Conservation (phyloP, 2,329 filamentous ascomycete species). For the Clonostachys sp. region DNA sequence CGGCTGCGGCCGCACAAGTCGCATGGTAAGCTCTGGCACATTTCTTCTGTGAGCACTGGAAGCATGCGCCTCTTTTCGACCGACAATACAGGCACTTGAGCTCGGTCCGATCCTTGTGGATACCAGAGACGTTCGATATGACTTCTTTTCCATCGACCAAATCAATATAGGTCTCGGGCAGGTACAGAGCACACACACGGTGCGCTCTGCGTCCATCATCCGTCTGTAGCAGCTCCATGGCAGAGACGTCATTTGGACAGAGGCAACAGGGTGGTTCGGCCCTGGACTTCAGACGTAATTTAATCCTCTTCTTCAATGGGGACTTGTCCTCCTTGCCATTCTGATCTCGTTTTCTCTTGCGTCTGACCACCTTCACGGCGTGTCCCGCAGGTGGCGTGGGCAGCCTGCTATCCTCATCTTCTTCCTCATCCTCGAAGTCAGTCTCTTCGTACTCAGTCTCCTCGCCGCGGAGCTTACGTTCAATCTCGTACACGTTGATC, state of each 20-base stretch:
- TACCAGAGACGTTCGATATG: slow-evolving; percentile 73
- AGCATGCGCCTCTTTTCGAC: slow-evolving; percentile 90
- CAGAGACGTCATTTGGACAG: slow-evolving; percentile 85
- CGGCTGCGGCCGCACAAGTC: slow-evolving; percentile 87
- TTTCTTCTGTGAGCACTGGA: slow-evolving; percentile 94
- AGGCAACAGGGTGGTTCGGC: slow-evolving; percentile 80
- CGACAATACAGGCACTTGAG: slow-evolving; percentile 95
- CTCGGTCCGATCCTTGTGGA: slow-evolving; percentile 82
- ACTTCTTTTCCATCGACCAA: slow-evolving; percentile 65
- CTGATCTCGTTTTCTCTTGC: slow-evolving; percentile 53
- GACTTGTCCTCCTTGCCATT: slow-evolving; percentile 33
- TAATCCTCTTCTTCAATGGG: slow-evolving; percentile 70
- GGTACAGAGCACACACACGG: slow-evolving; percentile 82
- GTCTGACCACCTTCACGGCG: slow-evolving; percentile 51
- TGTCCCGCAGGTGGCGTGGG: slow-evolving; percentile 76
- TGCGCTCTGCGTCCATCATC: slow-evolving; percentile 87
- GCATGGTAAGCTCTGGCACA: slow-evolving; percentile 92
- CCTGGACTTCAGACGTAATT: slow-evolving; percentile 67
- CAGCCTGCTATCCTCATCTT: slow-evolving; percentile 60
- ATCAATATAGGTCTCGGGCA: slow-evolving; percentile 86
- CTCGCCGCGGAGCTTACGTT: slow-evolving; percentile 88
- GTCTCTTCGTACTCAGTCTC: slow-evolving; percentile 80
- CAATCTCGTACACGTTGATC: slow-evolving; percentile 95
- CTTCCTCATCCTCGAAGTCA: slow-evolving; percentile 64
- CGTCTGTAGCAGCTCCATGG: slow-evolving; percentile 77